A percentile compares a stretch with the other conserved stretches of the same genome.
Evolutionary conservation across 176 grass and related monocot species (phyloP).

Genomic region (Oryza coarctata): DNA sequence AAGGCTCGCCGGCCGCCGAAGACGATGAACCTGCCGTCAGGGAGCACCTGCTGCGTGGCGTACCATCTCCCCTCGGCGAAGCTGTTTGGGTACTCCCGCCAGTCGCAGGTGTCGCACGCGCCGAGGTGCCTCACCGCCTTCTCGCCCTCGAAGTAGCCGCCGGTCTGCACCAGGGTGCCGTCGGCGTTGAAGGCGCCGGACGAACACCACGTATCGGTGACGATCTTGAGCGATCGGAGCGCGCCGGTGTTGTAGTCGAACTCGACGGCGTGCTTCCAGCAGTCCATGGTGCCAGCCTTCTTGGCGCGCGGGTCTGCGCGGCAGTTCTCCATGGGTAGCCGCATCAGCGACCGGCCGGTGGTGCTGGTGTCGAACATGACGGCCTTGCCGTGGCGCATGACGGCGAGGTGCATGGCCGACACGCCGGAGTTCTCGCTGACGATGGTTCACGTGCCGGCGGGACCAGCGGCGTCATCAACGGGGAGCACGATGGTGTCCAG

Average conservation of each 20-base stretch:
- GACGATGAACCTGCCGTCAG: constrained; percentile 64
- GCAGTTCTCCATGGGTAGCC: constrained; percentile 47
- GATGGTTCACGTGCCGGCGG: constrained; percentile 43
- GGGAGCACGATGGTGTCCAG: neutral
- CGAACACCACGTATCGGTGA: constrained; percentile 67
- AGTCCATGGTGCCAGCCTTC: constrained; percentile 33
- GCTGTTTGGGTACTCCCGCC: constrained; percentile 43
- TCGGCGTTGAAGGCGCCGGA: constrained; percentile 48
- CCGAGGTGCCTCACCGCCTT: constrained; percentile 28
- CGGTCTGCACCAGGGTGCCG: constrained; percentile 60
- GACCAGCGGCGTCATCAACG: neutral
- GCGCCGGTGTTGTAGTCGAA: constrained; percentile 48
- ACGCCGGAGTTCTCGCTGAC: constrained; percentile 58
- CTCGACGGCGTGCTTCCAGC: constrained; percentile 61
- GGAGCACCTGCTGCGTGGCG: constrained; percentile 53
- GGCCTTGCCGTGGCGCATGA: constrained; percentile 55
- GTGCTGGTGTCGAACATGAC: constrained; percentile 64
- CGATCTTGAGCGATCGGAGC: constrained; percentile 57
- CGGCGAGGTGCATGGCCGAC: constrained; percentile 66
- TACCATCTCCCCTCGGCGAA: constrained; percentile 65
- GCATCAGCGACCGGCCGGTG: constrained; percentile 40
- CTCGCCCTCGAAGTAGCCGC: constrained; percentile 55
- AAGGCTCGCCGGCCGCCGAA: constrained; percentile 74
- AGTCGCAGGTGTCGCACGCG: constrained; percentile 47
- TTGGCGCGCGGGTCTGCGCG: constrained; percentile 43